Evolutionary conservation across 192 early-diverging fungal genomes (phyloP).

Genomic region (Rhizophagus clarus): DNA sequence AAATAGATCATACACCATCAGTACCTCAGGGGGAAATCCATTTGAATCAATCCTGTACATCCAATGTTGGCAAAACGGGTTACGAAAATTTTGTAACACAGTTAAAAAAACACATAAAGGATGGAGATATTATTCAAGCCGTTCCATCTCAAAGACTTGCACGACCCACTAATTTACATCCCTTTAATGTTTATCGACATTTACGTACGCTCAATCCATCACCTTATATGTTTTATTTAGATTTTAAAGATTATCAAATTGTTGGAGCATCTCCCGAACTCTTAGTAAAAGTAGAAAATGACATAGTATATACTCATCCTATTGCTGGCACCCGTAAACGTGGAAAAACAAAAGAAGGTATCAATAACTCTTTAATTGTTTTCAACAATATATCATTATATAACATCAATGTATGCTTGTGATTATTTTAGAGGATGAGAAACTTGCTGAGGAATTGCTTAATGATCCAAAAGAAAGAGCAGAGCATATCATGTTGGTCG

Average conservation of each 20-base stretch:
- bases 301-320: slow-evolving; percentile 87
- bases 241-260: slow-evolving; percentile 89
- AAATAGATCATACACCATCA: slow-evolving; percentile 69
- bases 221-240: slow-evolving; percentile 99
- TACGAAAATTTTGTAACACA: slow-evolving; percentile 87
- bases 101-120: slow-evolving; percentile 89
- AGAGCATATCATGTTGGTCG: slow-evolving; percentile 99
- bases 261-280: slow-evolving; percentile 99
- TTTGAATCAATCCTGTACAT: slow-evolving; percentile 69
- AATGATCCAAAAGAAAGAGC: slow-evolving; percentile 94
- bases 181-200: slow-evolving; percentile 98
- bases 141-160: slow-evolving; percentile 92
- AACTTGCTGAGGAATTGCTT: slow-evolving; percentile 85
- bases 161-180: slow-evolving; percentile 86
- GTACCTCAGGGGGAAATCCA: slow-evolving; percentile 75
- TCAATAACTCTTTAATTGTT: not conserved
- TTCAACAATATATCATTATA: not conserved
- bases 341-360: slow-evolving; percentile 70
- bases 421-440: slow-evolving; percentile 71
- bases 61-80: slow-evolving; percentile 90
- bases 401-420: not conserved
- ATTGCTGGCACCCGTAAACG: slow-evolving; percentile 97
- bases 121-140: slow-evolving; percentile 98
- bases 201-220: slow-evolving; percentile 96
- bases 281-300: slow-evolving; percentile 88